These are phyloP conservation scores for Selaginella tamariscina DNA, from an alignment of 75 land plant species.

Conservation along the genomic window DNA sequence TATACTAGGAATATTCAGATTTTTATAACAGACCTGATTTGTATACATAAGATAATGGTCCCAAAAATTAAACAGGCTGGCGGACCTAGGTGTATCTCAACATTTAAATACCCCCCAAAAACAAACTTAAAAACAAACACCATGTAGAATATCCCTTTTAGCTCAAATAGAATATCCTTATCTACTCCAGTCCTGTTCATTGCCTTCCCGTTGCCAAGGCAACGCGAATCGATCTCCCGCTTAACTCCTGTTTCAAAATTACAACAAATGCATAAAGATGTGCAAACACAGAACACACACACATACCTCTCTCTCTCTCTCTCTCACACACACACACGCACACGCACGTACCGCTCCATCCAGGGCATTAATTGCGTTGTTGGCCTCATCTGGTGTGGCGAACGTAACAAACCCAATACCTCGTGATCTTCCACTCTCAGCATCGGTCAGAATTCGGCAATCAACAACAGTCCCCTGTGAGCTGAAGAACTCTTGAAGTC, in stretches of 20 bases:
- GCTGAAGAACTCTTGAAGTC: slow-evolving; percentile 49
- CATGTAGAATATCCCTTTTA: no score
- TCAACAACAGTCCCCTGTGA: slow-evolving; percentile 68
- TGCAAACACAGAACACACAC: background rate
- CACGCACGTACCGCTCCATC: slow-evolving; percentile 50
- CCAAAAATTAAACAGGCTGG: no score
- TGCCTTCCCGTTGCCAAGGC: background rate
- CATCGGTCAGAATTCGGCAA: slow-evolving; percentile 63
- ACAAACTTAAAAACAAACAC: no score
- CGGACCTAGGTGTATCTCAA: no score
- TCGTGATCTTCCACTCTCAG: slow-evolving; percentile 74
- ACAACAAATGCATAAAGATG: no score
- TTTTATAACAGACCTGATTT: no score
- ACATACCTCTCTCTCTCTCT: no score
- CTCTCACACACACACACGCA: background rate
- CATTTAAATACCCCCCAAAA: no score
- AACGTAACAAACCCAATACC: slow-evolving; percentile 89
- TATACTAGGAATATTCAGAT: no score
- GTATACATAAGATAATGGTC: no score
- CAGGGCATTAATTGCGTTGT: slow-evolving; percentile 47
- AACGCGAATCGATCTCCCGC: background rate
- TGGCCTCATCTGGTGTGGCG: slow-evolving; percentile 43
- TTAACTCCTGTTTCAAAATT: background rate
- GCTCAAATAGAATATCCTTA: no score
- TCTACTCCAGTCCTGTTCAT: no score